Percentiles rank a stretch among this genome's conserved stretches.
phyloP scores from a whole-genome alignment of 257 asterid species.

The Solanum pinnatisectum region DNA sequence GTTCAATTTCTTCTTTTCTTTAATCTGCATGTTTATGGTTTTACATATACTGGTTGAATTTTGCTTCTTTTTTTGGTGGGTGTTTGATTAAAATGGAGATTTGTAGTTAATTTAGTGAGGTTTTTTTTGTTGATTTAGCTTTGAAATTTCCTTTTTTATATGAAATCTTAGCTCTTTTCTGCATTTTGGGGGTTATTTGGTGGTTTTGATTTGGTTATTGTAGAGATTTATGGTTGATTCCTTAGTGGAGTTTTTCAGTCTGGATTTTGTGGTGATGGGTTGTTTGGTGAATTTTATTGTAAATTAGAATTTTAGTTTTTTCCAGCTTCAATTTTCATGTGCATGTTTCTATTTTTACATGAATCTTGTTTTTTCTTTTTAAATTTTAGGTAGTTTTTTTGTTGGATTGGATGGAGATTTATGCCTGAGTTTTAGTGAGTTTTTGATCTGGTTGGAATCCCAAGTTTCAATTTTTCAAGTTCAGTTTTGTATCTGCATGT shows the following conservation, averaged over 20 bases:
- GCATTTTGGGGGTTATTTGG: background rate
- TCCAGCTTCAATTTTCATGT: background rate
- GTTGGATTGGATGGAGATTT: background rate
- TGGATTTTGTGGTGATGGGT: background rate
- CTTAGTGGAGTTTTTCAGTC: background rate
- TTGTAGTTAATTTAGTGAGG: background rate
- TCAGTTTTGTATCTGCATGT: background rate
- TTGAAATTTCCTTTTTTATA: background rate
- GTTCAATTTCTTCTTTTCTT: background rate
- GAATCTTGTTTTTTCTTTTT: background rate
- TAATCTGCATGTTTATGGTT: background rate
- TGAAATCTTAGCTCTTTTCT: background rate
- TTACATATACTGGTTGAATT: background rate
- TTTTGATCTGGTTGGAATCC: background rate
- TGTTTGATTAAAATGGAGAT: background rate
- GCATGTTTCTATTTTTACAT: background rate
- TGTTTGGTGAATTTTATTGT: background rate
- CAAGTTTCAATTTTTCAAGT: background rate
- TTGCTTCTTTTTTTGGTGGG: background rate
- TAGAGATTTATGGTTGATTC: background rate
- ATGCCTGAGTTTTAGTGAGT: background rate
- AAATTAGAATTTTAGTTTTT: background rate
- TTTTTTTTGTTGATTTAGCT: background rate
- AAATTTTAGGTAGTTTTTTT: background rate
- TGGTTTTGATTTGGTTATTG: background rate